These are phyloP conservation scores for Acer campestre DNA, from an alignment of 345 rosid genomes.

Conservation along the genomic window DNA sequence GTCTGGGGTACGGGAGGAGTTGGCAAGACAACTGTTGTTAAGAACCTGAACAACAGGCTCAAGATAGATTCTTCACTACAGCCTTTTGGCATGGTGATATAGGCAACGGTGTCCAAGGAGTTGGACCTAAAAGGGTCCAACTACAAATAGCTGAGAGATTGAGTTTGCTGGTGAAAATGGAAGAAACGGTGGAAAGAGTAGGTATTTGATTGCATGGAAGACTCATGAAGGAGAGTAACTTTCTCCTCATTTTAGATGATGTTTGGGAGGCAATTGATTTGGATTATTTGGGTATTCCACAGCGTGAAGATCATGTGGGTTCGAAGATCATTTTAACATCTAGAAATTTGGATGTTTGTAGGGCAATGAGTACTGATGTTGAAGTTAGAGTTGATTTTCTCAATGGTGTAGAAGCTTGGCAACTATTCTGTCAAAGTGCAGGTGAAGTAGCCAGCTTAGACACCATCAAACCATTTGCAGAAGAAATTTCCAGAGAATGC, in stretches of 20 bases:
- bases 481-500: conserved; percentile 35
- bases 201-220: conserved; percentile 20
- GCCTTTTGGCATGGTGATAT: conserved; percentile 22
- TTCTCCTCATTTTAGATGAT: conserved; percentile 41
- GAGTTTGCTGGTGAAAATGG: conserved; percentile 25
- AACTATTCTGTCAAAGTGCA: conserved; percentile 24
- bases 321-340: conserved; percentile 32
- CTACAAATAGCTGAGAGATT: conserved; percentile 32
- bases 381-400: conserved; percentile 25
- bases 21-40: conserved; percentile 38
- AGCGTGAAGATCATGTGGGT: neutral
- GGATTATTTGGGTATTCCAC: conserved; percentile 30
- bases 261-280: conserved; percentile 31
- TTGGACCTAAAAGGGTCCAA: conserved; percentile 24
- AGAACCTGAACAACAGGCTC: conserved; percentile 35
- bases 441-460: conserved; percentile 23
- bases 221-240: conserved; percentile 18
- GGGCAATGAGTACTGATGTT: conserved; percentile 24
- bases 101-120: conserved; percentile 32
- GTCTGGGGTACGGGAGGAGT: conserved; percentile 40
- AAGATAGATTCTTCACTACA: neutral
- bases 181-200: conserved; percentile 19
- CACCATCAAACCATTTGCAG: conserved; percentile 30
- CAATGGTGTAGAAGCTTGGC: conserved; percentile 30
- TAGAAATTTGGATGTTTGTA: conserved; percentile 25